Evolutionary conservation across 2,329 filamentous ascomycete species (phyloP), one percentile per base, ranked within the genome.

Genomic region (Lomentospora prolificans): DNA sequence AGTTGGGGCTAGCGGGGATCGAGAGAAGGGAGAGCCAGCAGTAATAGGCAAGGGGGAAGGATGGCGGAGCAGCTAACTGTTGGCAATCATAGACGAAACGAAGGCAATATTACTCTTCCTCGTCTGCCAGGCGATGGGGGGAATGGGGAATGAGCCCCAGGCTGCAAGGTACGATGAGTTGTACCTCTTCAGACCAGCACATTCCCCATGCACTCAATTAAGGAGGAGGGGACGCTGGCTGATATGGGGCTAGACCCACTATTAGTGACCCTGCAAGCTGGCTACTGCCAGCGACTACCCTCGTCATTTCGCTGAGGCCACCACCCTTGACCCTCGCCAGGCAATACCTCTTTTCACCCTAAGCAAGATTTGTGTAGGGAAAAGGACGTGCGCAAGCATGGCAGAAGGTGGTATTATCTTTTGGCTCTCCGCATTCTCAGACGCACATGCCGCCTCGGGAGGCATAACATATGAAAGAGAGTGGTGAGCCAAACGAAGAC

Each of bases 81-180:
- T n/a, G n/a, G n/a, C 41, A 46, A 46, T 46, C 36, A 39, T 41
- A 56, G 50, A 53, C 41, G 33, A 28, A 44, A 44, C 51, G 8
- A 44, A 24, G 8, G 51, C 51, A 54, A 54, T 39, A 36, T 17
- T 44, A 41, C 28, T 54, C 9, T 44, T 44, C 17, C 24, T 55
- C 4, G 44, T 53, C 50, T 27, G 19, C 22, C 46, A 48, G 24
- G 22, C 27, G 30, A 33, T 33, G 30, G 30, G 30, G 30, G 30
- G 7, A 33, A 24, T 17, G 19, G 41, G n/a, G n/a, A 46, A 24
- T n/a, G n/a, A 19, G 41, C 19, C 41, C n/a, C 10, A 7, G 41
- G 19, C n/a, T 4, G 41, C 9, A 19, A 22, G n/a, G 22, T 22
- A n/a, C n/a, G 22, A 22, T n/a, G n/a, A 8, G 19, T 46, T 46